phyloP scores from a whole-genome alignment of 306 rosid genomes.

The Neltuma alba region DNA sequence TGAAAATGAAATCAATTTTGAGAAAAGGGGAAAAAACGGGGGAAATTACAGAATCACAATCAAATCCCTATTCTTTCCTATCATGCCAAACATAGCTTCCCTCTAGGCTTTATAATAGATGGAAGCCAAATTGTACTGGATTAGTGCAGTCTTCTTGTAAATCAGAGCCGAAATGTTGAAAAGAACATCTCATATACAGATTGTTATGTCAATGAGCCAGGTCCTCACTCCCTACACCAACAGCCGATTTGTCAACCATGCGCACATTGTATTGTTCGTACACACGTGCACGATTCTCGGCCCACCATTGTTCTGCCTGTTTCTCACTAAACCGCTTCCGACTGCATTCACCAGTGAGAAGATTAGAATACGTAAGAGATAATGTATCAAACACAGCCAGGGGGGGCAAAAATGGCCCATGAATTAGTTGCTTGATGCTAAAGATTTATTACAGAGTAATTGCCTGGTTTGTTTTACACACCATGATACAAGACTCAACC shows the following conservation, averaged over 20 bases:
- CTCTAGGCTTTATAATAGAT: slow-evolving; percentile 50
- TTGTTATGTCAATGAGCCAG: slow-evolving; percentile 68
- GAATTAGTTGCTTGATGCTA: background rate
- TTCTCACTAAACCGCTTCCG: slow-evolving; percentile 97
- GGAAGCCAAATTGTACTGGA: slow-evolving; percentile 64
- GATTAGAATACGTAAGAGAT: slow-evolving; percentile 12
- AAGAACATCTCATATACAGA: slow-evolving; percentile 68
- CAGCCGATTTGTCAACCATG: slow-evolving; percentile 75
- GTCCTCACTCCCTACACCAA: slow-evolving; percentile 90
- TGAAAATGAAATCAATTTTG: slow-evolving; percentile 57
- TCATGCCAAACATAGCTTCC: slow-evolving; percentile 61
- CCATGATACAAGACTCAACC: slow-evolving; percentile 1
- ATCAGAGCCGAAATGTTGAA: slow-evolving; percentile 56
- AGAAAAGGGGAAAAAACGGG: slow-evolving; percentile 9
- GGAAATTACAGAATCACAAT: slow-evolving; percentile 55
- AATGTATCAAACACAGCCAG: background rate
- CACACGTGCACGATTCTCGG: slow-evolving; percentile 88
- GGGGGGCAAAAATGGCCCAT: too few relatives aligned
- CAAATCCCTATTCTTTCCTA: slow-evolving; percentile 73
- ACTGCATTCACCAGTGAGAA: slow-evolving; percentile 54
- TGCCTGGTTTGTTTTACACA: background rate
- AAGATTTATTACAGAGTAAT: background rate
- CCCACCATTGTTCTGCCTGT: slow-evolving; percentile 99
- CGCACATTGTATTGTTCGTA: slow-evolving; percentile 86
- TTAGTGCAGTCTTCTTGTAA: slow-evolving; percentile 52